Base-by-base conservation (phyloP, 1,284 basidiomycete species). In the Malassezia yamatoensis region DNA sequence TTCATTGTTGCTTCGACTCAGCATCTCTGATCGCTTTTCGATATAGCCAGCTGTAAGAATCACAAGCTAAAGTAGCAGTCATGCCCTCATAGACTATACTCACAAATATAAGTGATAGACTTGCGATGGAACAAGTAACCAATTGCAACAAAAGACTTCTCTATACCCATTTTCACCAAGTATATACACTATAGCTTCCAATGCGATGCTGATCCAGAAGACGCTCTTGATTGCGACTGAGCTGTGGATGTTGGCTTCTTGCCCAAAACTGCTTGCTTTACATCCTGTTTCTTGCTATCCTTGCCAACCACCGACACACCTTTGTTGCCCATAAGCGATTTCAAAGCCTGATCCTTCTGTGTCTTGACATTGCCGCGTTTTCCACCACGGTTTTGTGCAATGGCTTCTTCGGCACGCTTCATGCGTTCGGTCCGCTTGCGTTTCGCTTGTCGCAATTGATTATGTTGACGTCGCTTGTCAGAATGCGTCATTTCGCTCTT, bases 401-500 rank as follows among this genome's bases (percentile, higher is more conserved):
- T 82, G 21, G 83, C 81, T 49, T 82, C 80, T 67, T 83, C 85
- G 76, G 83, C 84, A 15, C 60, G 54, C 48, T 62, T 54, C 42
- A 72, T 74, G 75, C 82, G 85, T 7, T 80, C 78, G 76, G 89
- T 91, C 55, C 86, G 82, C 58, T 83, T 80, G 73, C 87, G 89
- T 59, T 80, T 80, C 48, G 65, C 67, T 37, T 60, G 83, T 82
- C 48, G 83, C 76, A 1, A 83, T 77, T 64, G 58, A 53, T 67
- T 60, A 54, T 70, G 67, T 55, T 65, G 43, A 6, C 60, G 58
- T 49, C 84, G 83, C 76, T 94, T 94, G 77, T 96, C 86, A 29
- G 79, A 77, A 0, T 90, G 88, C 6, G 88, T 89, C 59, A 96
- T 79, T 75, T 96, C 93, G 52, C 83, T 84, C 45, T 83, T 81